Conservation (phyloP, 805 yeast species). For the Ogataea haglerorum region DNA sequence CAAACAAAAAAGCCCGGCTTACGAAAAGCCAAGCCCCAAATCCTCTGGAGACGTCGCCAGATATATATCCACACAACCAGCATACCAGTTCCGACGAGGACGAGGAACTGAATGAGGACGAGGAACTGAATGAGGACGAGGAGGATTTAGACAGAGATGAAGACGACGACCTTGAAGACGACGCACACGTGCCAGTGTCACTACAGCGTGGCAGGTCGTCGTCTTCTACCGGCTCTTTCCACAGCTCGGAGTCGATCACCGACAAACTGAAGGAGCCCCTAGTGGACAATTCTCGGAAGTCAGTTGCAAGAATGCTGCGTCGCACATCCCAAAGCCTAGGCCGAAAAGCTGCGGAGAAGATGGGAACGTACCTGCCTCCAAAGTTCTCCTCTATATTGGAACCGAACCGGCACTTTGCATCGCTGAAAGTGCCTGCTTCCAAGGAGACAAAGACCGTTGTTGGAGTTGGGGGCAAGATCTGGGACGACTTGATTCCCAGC, state of each 20-base stretch:
- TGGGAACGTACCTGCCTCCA: conserved; percentile 86
- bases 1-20: conserved; percentile 15
- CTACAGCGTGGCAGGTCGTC: conserved; percentile 20
- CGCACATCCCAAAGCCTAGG: conserved; percentile 77
- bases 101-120: conserved; percentile 38
- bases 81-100: conserved; percentile 34
- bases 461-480: conserved; percentile 40
- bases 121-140: conserved; percentile 27
- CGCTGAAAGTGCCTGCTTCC: conserved; percentile 45
- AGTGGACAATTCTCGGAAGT: conserved; percentile 64
- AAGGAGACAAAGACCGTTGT: conserved; percentile 45
- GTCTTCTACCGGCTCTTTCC: conserved; percentile 28
- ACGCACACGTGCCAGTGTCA: conserved; percentile 14
- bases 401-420: conserved; percentile 92
- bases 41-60: conserved; percentile 21
- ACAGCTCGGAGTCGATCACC: conserved; percentile 23
- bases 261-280: conserved; percentile 50
- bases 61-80: conserved; percentile 21
- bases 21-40: conserved; percentile 16
- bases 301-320: conserved; percentile 72
- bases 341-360: conserved; percentile 77
- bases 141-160: conserved; percentile 22
- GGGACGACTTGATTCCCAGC: conserved; percentile 24
- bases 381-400: conserved; percentile 83
- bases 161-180: conserved; percentile 16